Base-by-base conservation (phyloP, 306 rosid genomes). In the Lathyrus sativus region DNA sequence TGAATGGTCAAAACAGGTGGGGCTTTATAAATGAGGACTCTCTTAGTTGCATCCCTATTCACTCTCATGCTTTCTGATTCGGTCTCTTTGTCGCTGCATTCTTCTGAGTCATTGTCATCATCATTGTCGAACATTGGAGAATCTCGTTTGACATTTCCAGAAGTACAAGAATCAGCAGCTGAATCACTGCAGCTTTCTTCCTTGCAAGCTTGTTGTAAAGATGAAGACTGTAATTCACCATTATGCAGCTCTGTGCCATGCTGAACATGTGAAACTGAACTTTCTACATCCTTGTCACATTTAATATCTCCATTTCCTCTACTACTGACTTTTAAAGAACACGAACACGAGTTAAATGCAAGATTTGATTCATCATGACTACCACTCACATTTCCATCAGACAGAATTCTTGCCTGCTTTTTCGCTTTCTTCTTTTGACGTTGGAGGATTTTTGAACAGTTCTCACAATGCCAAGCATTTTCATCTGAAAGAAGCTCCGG, bases 381-480 rank as follows among this genome's bases (percentile, higher is more conserved):
- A 62, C 71, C 61, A 56, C 74, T 67, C 64, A 62, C 79, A 69
- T 57, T 49, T 70, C 86, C 91, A 82, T 78, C 42, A n/a, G 85
- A 46, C 50, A 77, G 67, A 76, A 62, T 22, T 64, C 79, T 81
- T 57, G 37, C 63, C 74, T 58, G 80, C 76, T 68, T 74, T 71
- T 66, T 62, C 38, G 45, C 68, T 79, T 83, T 79, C 69, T 81
- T 45, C 77, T 74, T 85, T 73, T 78, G 84, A 35, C 11, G 62
- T 37, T 19, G 84, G 74, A 90, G 60, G 77, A 67, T 62, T 81
- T 84, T 88, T 41, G 89, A 81, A 79, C 99, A 95, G 75, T 82
- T 91, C 76, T 95, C 96, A 81, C 99, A 95, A 70, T 95, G 84
- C 96, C 93, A 90, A 50, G 88, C 97, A 87, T 95, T 95, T 75